A percentile compares a stretch with the other conserved stretches of the same genome.
Evolutionary conservation across 768 basidiomycete species (phyloP).

Genomic region (Collybia mongolica): DNA sequence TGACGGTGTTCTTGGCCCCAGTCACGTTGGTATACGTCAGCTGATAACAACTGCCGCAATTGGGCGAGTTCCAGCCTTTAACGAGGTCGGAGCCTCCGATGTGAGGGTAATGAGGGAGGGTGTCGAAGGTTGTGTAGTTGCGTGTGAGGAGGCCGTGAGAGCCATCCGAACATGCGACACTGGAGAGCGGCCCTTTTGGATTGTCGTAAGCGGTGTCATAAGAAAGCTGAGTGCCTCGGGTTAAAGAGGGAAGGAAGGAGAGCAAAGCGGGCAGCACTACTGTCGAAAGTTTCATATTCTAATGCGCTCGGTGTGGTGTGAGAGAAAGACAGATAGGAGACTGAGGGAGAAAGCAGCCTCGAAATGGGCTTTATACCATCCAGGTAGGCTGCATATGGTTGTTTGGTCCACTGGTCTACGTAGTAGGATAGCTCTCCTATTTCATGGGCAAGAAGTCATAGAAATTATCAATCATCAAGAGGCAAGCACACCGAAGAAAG

Average conservation of each 20-base stretch:
- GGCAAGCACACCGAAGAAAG: no score
- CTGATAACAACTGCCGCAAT: constrained; percentile 55
- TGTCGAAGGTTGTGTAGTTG: constrained; percentile 40
- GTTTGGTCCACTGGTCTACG: background rate
- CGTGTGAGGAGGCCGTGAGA: constrained; percentile 38
- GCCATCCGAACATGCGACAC: constrained; percentile 52
- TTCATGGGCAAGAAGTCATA: no score
- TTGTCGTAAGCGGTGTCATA: constrained; percentile 43
- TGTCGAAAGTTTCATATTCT: constrained; percentile 32
- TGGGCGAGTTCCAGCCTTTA: constrained; percentile 40
- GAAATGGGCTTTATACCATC: background rate
- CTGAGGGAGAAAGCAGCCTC: background rate
- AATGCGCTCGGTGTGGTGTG: background rate
- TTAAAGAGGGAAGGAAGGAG: constrained; percentile 8
- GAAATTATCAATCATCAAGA: no score
- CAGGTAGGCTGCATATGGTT: background rate
- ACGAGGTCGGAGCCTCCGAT: constrained; percentile 49
- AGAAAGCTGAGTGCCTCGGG: constrained; percentile 14
- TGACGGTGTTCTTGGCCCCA: constrained; percentile 28
- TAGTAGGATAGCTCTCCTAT: no score
- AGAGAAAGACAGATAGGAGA: background rate
- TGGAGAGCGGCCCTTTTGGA: constrained; percentile 23
- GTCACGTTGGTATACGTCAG: constrained; percentile 35
- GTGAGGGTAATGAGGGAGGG: constrained; percentile 49
- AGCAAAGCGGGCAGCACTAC: constrained; percentile 20